phyloP scores from a whole-genome alignment of 176 grass and related monocot genomes.

The Secale cereale region DNA sequence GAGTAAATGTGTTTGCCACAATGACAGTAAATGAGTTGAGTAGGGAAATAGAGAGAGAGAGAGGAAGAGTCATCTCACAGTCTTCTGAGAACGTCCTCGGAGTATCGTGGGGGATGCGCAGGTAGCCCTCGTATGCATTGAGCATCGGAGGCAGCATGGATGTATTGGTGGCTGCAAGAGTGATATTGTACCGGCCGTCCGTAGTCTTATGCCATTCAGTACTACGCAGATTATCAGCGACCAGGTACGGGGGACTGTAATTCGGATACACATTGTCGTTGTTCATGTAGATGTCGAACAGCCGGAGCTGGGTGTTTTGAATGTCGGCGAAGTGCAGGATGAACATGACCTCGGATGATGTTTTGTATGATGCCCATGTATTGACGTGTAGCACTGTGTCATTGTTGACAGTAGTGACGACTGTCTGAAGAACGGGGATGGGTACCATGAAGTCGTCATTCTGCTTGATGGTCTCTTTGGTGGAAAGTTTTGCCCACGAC shows the following conservation, averaged over 20 bases:
- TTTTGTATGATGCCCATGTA: not conserved
- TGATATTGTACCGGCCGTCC: not conserved
- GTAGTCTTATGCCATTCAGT: fast-evolving
- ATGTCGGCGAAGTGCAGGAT: constrained; percentile 20
- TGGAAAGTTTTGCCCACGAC: not conserved
- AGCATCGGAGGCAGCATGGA: constrained; percentile 31
- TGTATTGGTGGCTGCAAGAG: not conserved
- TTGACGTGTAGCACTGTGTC: not conserved
- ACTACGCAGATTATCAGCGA: not conserved
- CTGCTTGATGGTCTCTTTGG: not conserved
- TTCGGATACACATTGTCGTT: not conserved
- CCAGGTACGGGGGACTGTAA: not conserved
- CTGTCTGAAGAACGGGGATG: not conserved
- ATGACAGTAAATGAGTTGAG: not conserved
- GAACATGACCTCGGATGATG: not conserved
- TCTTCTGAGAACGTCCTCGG: not conserved
- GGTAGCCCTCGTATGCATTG: constrained; percentile 25
- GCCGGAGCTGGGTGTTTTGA: not conserved
- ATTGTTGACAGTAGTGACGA: not conserved
- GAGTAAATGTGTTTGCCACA: not conserved
- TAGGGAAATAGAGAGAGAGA: not conserved
- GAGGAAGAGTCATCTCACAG: not conserved
- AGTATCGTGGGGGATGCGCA: not conserved
- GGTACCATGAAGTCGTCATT: not conserved
- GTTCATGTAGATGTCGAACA: not conserved